Base-by-base conservation (phyloP, 345 rosid species). In the Gossypium herbaceum region DNA sequence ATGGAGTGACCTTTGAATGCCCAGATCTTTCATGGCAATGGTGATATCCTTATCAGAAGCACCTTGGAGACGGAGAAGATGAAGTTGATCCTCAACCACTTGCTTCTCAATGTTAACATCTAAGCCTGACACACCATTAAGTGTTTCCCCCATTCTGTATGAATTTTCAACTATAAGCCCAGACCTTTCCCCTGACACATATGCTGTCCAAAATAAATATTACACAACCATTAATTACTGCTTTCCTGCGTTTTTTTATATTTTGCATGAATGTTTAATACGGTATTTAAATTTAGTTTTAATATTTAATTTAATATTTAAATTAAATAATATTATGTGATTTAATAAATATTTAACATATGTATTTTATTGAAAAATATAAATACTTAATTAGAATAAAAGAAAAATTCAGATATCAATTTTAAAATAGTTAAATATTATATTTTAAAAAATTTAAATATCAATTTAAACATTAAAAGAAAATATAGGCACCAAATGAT, bases 1-100 rank as follows among this genome's bases (percentile, higher is more conserved):
- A 51, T 13, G 13, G 0, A 65, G 39, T 9, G 2, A 89, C 97
- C 98, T 84, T 55, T 86, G 24, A 22, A 84, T 76, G 48, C 93
- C 94, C 25, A 89, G 79, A 79, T 88, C 90, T 67, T 79, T 88
- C 90, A 93, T 84, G 55, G 84, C 80, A 47, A 34, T 58, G 7
- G 83, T 86, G 71, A 87, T 85, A 44, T 43, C 80, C 29, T 84
- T 74, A 0, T 83, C 82, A 0, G 87, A 64, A 60, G 86, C 90
- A 48, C 79, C 79, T 16, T 50, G 76, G 12, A 63, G 80, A 17
- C 20, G 68, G 11, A 91, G 91, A 44, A 89, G 73, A 55, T 78
- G 78, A 71, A 91, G 24, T 67, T 82, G 86, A 27, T 87, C 82
- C 27, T 81, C 82, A 2, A 85, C 63, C 62, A 91, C 0, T 64